Evolutionary conservation across 148 eudicot species (phyloP), one percentile per base, ranked within the genome.

Genomic region (Rhododendron molle): DNA sequence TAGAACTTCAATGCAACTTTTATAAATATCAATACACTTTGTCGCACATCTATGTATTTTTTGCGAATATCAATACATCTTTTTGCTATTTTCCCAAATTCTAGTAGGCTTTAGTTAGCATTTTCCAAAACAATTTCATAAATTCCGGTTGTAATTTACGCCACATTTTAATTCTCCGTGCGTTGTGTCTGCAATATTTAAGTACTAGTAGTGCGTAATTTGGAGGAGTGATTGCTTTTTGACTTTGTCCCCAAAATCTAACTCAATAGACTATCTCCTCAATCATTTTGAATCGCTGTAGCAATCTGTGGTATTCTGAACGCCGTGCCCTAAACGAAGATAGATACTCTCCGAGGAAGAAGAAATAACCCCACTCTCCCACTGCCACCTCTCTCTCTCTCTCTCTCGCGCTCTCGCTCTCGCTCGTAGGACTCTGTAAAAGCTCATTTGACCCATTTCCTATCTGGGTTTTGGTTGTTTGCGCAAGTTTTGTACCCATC

Each of bases 331-430:
- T 71, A 30, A 71, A 71, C 50, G 44, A 77, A 44, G 80, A 77
- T 43, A 77, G 79, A 76, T 78, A 23, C 30, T 49, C 14, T 0
- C 15, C 40, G 23, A n/a, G 56, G 81, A 79, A 26, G 58, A 50
- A 43, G 12, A 79, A 28, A 78, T 32, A 26, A 49, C 36, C 49
- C 73, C 26, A 11, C 46, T 13, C 73, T n/a, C 21, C 10, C 47
- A 81, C 73, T 78, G 58, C 50, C 36, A 5, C 18, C 20, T 11
- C n/a, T 80, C 83, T 58, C 74, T 81, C 47, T 80, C 82, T 79
- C 81, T 78, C 81, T 78, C 28, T 9, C 49, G 0, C 47, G 0
- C 50, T 47, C 13, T 0, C 56, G 15, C 56, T 52, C 20, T 52
- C 44, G 44, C 44, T 40, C 0, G 13, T n/a, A 15, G 14, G 12